phyloP scores from a whole-genome alignment of 441 rosid genomes.

The Populus hybrid region DNA sequence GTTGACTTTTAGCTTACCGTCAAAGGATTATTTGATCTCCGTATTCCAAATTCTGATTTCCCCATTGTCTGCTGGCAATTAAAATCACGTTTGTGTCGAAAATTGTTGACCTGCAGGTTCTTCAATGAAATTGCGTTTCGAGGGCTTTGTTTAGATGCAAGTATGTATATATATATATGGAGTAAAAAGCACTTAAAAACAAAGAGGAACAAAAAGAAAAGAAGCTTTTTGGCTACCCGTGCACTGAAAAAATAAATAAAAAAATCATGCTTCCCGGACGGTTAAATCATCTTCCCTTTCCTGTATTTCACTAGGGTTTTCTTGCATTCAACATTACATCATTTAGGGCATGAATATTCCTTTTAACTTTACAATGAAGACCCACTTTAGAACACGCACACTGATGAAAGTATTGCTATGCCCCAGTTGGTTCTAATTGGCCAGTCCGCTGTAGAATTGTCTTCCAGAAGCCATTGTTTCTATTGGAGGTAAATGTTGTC shows the following conservation, averaged over 20 bases:
- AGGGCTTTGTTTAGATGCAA: background rate
- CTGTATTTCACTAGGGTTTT: background rate
- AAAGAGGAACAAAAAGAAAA: background rate
- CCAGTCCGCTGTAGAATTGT: background rate
- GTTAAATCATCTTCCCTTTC: background rate
- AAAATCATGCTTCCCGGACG: background rate
- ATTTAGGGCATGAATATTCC: background rate
- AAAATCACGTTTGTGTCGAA: background rate
- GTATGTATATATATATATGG: no score
- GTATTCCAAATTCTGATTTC: background rate
- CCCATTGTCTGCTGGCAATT: background rate
- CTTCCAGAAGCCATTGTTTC: background rate
- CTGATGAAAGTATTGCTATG: background rate
- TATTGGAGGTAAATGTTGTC: background rate
- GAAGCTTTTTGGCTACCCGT: background rate
- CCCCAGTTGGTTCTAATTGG: background rate
- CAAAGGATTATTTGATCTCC: background rate
- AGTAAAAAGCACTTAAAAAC: background rate
- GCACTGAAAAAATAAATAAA: background rate
- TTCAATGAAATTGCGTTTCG: background rate
- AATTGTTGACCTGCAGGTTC: background rate
- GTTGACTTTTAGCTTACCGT: background rate
- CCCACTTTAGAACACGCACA: background rate
- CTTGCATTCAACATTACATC: conserved; percentile 11
- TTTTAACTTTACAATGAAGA: conserved; percentile 2